Evolutionary conservation across 352 stramenopile species (phyloP).

Genomic region (Elongisporangium anandrum): DNA sequence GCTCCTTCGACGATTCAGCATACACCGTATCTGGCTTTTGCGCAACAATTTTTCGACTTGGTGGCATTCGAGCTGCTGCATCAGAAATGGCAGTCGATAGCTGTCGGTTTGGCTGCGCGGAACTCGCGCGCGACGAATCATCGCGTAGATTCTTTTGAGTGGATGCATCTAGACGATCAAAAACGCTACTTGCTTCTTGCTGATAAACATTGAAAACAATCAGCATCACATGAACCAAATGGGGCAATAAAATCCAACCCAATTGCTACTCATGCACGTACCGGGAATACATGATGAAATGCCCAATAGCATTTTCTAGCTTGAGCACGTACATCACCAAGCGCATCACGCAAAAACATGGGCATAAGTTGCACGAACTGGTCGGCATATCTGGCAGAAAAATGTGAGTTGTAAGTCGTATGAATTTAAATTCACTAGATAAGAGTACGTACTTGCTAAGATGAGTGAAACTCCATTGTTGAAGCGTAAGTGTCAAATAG

Average conservation of each 20-base stretch:
- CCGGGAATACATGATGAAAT: conserved; percentile 61
- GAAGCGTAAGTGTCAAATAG: conserved; percentile 73
- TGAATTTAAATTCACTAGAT: not conserved
- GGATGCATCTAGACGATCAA: conserved; percentile 56
- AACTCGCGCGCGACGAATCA: conserved; percentile 25
- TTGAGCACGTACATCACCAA: conserved; percentile 69
- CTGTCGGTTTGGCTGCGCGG: not conserved
- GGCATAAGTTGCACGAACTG: conserved; percentile 59
- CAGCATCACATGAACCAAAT: not conserved
- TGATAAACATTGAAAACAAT: conserved; percentile 7
- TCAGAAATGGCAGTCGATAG: not conserved
- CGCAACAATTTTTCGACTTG: not conserved
- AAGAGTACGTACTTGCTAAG: conserved; percentile 69
- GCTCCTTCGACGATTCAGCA: not conserved
- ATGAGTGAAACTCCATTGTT: conserved; percentile 56
- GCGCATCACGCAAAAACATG: conserved; percentile 53
- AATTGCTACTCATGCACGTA: conserved; percentile 5
- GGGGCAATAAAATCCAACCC: conserved; percentile 1
- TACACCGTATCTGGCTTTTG: not conserved
- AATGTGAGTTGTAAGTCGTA: not conserved
- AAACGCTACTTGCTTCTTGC: conserved; percentile 46
- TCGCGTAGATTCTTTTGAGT: conserved; percentile 59
- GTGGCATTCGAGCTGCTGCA: not conserved
- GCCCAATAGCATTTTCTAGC: conserved; percentile 80
- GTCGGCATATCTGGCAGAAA: conserved; percentile 40